Base-by-base conservation (phyloP, 129 eudicot species). In the Flaveria robusta region DNA sequence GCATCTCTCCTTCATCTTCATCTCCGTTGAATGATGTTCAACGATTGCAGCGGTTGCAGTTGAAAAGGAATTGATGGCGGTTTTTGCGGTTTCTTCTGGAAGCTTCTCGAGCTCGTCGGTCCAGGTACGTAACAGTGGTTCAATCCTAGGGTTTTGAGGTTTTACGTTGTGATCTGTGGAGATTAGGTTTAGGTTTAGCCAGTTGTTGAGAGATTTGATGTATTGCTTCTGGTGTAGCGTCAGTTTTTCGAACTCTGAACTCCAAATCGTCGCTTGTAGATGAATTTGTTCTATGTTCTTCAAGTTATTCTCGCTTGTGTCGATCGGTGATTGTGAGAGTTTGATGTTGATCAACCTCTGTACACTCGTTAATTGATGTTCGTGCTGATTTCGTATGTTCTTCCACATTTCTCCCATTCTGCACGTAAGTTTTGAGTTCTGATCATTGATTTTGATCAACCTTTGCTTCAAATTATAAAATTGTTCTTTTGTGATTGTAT, bases 381-480 rank as follows among this genome's bases (percentile, higher is more conserved):
- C 82, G 46, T 92, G 86, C 67, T 92, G 85, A 34, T 52, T 76
- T 60, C 59, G 77, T 85, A 92, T 89, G 22, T 79, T 77, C 58
- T 84, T 88, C 97, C 97, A 92, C 97, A 92, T 89, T 64, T 81
- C 62, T 8, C 87, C 88, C 93, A 92, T 81, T 75, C 96, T 92
- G 88, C 82, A 85, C 41, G 27, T 2, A 64, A 22, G 41, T 45
- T 78, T 58, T 3, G 37, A 59, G 2, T 7, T 9, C 4, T 24
- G 37, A 59, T 59, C 1, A 12, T 41, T 13, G 22, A 47, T 47
- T 70, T 70, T 24, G 37, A 24, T n/a, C n/a, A 59, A 23, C 18
- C 2, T 39, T 58, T 51, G 0, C 14, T n/a, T 72, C 29, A 0
- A 55, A 29, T 11, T 43, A 4, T 4, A 2, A 2, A n/a, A 34